These are phyloP conservation scores for Melampsora americana DNA, from an alignment of 1,284 basidiomycete genomes.

Conservation along the genomic window DNA sequence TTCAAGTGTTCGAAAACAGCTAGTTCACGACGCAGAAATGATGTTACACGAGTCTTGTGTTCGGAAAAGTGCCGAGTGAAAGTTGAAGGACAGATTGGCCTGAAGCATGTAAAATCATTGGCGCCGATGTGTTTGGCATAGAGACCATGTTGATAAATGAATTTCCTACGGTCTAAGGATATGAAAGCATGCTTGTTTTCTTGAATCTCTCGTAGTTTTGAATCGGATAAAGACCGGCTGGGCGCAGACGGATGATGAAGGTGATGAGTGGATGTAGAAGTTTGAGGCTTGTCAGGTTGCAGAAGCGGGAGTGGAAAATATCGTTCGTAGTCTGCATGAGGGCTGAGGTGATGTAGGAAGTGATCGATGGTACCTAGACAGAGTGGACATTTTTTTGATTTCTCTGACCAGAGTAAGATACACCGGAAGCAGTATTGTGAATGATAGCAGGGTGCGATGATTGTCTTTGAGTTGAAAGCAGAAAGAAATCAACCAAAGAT, in stretches of 20 bases:
- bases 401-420: slow-evolving; percentile 5
- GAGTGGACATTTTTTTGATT: slow-evolving; percentile 17
- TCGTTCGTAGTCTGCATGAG: slow-evolving; percentile 12
- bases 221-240: neutral
- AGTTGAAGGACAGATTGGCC: slow-evolving; percentile 9
- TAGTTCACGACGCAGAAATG: slow-evolving; percentile 22
- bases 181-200: neutral
- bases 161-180: slow-evolving; percentile 21
- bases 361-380: slow-evolving; percentile 16
- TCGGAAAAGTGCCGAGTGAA: neutral
- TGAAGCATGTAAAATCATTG: slow-evolving; percentile 18
- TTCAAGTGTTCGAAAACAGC: neutral
- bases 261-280: neutral
- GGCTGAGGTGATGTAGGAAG: slow-evolving; percentile 15
- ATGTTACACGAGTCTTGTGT: slow-evolving; percentile 12
- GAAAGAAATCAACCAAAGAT: neutral
- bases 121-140: slow-evolving; percentile 33
- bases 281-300: neutral
- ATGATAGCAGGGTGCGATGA: slow-evolving; percentile 34
- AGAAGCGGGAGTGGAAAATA: slow-evolving; percentile 26
- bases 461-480: slow-evolving; percentile 2
- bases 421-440: slow-evolving; percentile 32
- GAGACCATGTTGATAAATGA: slow-evolving; percentile 28
- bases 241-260: neutral
- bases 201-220: neutral